A percentile compares a stretch with the other conserved stretches of the same genome.
These are phyloP conservation scores for Lepidium aucheri DNA, from an alignment of 345 rosid genomes.

Conservation along the genomic window DNA sequence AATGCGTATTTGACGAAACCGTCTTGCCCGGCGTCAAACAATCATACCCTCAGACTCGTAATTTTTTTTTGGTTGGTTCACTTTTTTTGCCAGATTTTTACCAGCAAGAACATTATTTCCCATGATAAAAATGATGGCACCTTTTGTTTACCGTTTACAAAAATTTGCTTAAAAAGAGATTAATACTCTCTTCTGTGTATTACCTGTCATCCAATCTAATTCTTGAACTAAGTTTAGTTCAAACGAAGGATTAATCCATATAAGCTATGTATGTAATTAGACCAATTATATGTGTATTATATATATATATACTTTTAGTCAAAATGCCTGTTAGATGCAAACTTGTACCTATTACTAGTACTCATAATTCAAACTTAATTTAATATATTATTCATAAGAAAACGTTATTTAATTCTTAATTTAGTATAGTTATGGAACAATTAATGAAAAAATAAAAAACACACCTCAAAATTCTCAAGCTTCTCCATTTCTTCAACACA, in stretches of 20 bases:
- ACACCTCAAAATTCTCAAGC: conserved; percentile 12
- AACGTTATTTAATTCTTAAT: neutral
- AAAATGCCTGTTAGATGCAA: neutral
- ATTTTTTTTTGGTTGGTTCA: neutral
- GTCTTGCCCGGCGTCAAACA: too few relatives aligned
- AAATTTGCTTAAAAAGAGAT: neutral
- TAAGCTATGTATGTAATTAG: too few relatives aligned
- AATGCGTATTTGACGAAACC: too few relatives aligned
- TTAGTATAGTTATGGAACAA: neutral
- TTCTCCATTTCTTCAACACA: conserved; percentile 24
- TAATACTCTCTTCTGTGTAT: neutral
- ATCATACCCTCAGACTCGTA: neutral
- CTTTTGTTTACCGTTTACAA: conserved; percentile 28
- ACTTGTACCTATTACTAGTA: neutral
- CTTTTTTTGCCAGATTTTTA: conserved; percentile 3
- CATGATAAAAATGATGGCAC: conserved; percentile 32
- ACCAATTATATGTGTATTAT: too few relatives aligned
- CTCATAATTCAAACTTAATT: neutral
- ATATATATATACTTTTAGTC: neutral
- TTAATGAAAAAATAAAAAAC: neutral
- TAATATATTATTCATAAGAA: neutral
- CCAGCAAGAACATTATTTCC: conserved; percentile 1
- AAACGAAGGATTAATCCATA: too few relatives aligned
- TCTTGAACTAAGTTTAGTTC: too few relatives aligned
- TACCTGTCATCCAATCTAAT: neutral